These are phyloP conservation scores for Boletus chippewaensis DNA, from an alignment of 1,284 basidiomycete genomes.

Conservation along the genomic window DNA sequence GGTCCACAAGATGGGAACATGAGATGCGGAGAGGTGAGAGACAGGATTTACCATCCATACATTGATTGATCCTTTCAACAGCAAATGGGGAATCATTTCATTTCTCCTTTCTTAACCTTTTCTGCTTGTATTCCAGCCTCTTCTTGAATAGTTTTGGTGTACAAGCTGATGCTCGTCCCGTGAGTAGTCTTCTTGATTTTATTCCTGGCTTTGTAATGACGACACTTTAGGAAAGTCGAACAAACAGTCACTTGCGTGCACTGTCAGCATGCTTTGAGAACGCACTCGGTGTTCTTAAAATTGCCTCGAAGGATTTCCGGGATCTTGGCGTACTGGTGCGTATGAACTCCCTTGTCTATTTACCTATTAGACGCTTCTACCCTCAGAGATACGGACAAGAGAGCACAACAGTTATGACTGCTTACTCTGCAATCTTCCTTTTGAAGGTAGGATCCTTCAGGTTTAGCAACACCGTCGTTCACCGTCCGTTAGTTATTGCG, in stretches of 20 bases:
- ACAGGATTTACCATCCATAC: constrained; percentile 1
- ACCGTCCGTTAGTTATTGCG: constrained; percentile 50
- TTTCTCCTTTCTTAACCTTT: constrained; percentile 62
- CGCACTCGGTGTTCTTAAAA: constrained; percentile 60
- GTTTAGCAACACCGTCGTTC: constrained; percentile 6
- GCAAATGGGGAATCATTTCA: constrained; percentile 66
- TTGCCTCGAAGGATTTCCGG: constrained; percentile 66
- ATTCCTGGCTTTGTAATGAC: constrained; percentile 4
- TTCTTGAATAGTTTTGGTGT: constrained; percentile 80
- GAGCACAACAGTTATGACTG: constrained; percentile 74
- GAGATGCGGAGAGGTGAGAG: constrained; percentile 62
- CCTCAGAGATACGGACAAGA: constrained; percentile 74
- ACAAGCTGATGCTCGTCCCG: constrained; percentile 52
- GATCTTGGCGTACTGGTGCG: constrained; percentile 68
- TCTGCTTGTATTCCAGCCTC: constrained; percentile 67
- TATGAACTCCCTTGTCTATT: constrained; percentile 8
- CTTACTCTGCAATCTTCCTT: constrained; percentile 73
- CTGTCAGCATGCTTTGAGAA: constrained; percentile 66
- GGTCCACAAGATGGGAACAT: constrained; percentile 60
- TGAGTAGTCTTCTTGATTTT: constrained; percentile 27
- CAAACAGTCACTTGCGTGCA: constrained; percentile 57
- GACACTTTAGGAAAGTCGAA: constrained; percentile 37
- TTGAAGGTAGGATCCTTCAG: constrained; percentile 46
- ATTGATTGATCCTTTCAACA: constrained; percentile 26
- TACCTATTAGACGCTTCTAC: background rate